Base-by-base conservation (phyloP, 2,329 filamentous ascomycete species). In the Neonectria punicea region DNA sequence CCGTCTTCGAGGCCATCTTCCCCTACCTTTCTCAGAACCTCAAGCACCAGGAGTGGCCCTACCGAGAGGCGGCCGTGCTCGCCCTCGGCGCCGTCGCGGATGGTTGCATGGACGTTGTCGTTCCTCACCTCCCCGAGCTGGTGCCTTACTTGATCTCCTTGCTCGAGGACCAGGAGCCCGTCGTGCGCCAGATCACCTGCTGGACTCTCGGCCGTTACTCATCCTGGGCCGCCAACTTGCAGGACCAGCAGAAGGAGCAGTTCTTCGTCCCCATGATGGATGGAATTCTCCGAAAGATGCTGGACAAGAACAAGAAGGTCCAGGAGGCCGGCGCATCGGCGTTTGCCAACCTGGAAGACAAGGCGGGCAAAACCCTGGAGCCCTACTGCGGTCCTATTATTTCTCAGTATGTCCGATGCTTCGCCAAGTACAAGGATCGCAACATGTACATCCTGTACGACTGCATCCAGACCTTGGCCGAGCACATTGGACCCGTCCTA, bases 391-490 rank as follows among this genome's bases (percentile, higher is more conserved):
- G 91, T 30, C 93, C 94, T 28, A 98, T 99, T 73, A 89, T 98
- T 58, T 91, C 90, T 67, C 96, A 98, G 77, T 98, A 95, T 75
- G 94, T 98, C 57, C 86, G 87, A 66, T 99, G 96, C 80, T 99
- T 99, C 80, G 87, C 85, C 58, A 94, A 92, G 80, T 99, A 98
- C 88, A 98, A 99, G 85, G 95, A 98, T 80, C 91, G 93, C 75
- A 99, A 99, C 82, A 98, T 98, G 89, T 98, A 97, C 82, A 97
- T 98, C 59, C 88, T 99, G 36, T 99, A 99, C 82, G 96, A 99
- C 81, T 98, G 96, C 79, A 93, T 99, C 36, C 96, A 99, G 82
- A 99, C 96, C 0, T 84, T 99, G 62, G 96, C 96, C 4, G 96
- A 99, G 79, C 92, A 93, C 75, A 92, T 98, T 59, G 94, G 93